Base-by-base conservation (phyloP, 2,329 filamentous ascomycete genomes). In the Penicillium polonicum region DNA sequence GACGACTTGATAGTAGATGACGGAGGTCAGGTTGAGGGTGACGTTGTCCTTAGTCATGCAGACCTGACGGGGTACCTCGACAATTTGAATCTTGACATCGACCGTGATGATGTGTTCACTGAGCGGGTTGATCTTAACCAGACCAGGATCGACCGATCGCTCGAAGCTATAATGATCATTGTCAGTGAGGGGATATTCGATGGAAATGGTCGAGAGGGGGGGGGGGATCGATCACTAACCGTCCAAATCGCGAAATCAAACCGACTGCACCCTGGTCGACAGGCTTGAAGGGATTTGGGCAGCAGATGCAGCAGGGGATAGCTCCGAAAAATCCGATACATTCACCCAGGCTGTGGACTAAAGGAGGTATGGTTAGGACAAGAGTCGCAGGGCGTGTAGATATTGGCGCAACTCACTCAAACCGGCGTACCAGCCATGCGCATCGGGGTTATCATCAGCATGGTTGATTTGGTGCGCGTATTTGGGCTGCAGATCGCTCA, bases 41-140 rank as follows among this genome's bases (percentile, higher is more conserved):
- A 97, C 94, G 70, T 99, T 99, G 82, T 99, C 94, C 81, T 97
- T 97, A 75, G 94, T 99, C 92, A 99, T 99, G 83, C 94, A 97
- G 61, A 93, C 87, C 78, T 99, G 94, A 78, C 92, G 87, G 19
- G 93, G 93, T 25, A 99, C 94, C 81, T 99, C 78, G 74, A 95
- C 91, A 65, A 96, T 97, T 80, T 99, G 94, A 68, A 97, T 97
- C 86, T 97, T 99, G 79, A 99, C 94, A 75, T 99, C 94, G 72
- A 99, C 89, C 70, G 95, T 91, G 66, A 91, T 88, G 42, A 99
- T 83, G 58, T 83, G 85, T 82, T 99, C 94, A 69, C 89, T 93
- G 54, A 97, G 86, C 3, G 93, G 93, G 80, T 99, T 99, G 82
- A 99, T 88, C 82, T 96, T 96, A 76, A 97, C 91, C 33, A 99